phyloP scores from a whole-genome alignment of 1,139 yeast species.

The Diutina pseudorugosa region DNA sequence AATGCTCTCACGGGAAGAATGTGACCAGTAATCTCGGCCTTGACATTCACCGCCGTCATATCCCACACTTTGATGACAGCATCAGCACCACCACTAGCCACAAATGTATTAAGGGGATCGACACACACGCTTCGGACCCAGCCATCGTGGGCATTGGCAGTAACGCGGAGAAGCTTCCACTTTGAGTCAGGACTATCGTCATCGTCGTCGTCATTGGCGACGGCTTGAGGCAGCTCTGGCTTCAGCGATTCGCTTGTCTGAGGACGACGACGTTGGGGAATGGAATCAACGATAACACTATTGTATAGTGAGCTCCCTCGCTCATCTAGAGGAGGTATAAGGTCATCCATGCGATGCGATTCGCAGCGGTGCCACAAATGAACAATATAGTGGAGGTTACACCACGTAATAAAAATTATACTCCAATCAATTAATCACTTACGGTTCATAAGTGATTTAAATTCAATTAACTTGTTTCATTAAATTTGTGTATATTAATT shows the following conservation, averaged over 20 bases:
- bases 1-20: constrained; percentile 79
- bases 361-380: neutral
- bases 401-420: no score
- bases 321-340: neutral
- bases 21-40: constrained; percentile 79
- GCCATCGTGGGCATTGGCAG: constrained; percentile 61
- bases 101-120: constrained; percentile 71
- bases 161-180: neutral
- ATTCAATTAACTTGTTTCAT: no score
- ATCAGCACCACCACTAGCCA: constrained; percentile 57
- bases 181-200: neutral
- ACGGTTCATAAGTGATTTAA: no score
- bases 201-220: neutral
- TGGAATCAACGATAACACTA: neutral
- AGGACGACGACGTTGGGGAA: neutral
- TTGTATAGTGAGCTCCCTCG: neutral
- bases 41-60: constrained; percentile 56
- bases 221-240: neutral
- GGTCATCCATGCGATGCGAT: neutral
- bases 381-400: no score
- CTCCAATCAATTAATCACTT: neutral
- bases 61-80: constrained; percentile 90
- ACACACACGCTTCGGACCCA: constrained; percentile 77
- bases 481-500: neutral
- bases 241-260: neutral